Conservation (phyloP, 2,329 filamentous ascomycete species). For the Penicillium sp. region DNA sequence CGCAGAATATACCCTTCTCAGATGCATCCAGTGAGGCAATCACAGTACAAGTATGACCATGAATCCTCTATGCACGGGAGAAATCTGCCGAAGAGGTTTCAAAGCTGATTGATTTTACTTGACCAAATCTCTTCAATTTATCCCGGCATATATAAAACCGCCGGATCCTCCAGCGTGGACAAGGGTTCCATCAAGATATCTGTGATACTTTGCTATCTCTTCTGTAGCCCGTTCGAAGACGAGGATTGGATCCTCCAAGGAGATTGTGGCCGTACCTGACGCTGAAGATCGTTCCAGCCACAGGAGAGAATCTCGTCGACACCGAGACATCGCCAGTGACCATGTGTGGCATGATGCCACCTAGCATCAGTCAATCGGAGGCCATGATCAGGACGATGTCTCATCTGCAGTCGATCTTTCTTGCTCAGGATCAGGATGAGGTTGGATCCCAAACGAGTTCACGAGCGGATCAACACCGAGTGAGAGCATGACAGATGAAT, state of each 20-base stretch:
- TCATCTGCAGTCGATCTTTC: slow-evolving; percentile 2
- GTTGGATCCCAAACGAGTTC: background rate
- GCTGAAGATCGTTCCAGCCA: slow-evolving; percentile 3
- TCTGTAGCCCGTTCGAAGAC: too few relatives aligned
- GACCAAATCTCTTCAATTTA: background rate
- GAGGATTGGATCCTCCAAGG: too few relatives aligned
- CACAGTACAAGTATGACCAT: too few relatives aligned
- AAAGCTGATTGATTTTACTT: background rate
- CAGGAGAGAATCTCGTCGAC: background rate
- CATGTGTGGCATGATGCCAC: background rate
- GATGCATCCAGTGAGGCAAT: too few relatives aligned
- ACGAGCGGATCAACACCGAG: slow-evolving; percentile 5
- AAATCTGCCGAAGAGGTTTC: too few relatives aligned
- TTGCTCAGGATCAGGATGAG: background rate
- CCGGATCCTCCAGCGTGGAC: too few relatives aligned
- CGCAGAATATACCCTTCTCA: too few relatives aligned
- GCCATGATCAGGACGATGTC: slow-evolving; percentile 2
- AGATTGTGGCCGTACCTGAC: too few relatives aligned
- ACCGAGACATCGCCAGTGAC: slow-evolving; percentile 15
- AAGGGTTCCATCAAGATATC: too few relatives aligned
- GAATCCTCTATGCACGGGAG: too few relatives aligned
- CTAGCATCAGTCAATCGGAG: too few relatives aligned
- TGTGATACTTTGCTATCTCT: too few relatives aligned
- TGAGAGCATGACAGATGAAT: slow-evolving; percentile 2
- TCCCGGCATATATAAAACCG: background rate